phyloP scores from a whole-genome alignment of 208 protist genomes.

The Leishmania tropica region DNA sequence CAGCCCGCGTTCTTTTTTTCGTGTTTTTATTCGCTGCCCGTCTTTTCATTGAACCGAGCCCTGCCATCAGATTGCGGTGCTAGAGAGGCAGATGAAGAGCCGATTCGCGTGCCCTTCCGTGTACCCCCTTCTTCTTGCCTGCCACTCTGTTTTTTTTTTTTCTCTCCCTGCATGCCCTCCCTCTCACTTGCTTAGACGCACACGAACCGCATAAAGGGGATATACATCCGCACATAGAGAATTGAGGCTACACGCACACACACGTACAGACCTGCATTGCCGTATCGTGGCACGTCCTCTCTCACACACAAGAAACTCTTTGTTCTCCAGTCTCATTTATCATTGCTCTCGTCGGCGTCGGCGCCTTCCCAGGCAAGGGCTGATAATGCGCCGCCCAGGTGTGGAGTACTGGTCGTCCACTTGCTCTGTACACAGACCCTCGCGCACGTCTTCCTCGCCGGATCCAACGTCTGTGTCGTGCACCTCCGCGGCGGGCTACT shows the following conservation, averaged over 20 bases:
- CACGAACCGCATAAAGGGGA: background rate
- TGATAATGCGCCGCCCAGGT: conserved; percentile 17
- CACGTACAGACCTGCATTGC: background rate
- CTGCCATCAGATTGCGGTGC: background rate
- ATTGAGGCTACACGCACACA: background rate
- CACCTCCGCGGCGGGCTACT: conserved; percentile 4
- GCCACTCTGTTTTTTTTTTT: background rate
- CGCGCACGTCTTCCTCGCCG: background rate
- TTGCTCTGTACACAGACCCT: background rate
- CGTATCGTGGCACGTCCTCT: background rate
- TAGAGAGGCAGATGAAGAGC: background rate
- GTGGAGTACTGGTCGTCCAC: conserved; percentile 25
- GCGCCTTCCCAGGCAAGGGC: background rate
- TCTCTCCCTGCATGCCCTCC: background rate
- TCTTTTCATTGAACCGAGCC: background rate
- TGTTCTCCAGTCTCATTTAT: background rate
- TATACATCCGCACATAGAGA: background rate
- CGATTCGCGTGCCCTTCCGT: background rate
- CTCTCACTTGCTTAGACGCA: background rate
- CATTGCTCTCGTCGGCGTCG: background rate
- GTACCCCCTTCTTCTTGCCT: background rate
- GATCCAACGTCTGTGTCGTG: conserved; percentile 8
- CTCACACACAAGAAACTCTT: background rate
- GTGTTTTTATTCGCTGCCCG: background rate
- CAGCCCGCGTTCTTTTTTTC: background rate